These are phyloP conservation scores for Grifola frondosa DNA, from an alignment of 1,284 basidiomycete species.

Conservation along the genomic window DNA sequence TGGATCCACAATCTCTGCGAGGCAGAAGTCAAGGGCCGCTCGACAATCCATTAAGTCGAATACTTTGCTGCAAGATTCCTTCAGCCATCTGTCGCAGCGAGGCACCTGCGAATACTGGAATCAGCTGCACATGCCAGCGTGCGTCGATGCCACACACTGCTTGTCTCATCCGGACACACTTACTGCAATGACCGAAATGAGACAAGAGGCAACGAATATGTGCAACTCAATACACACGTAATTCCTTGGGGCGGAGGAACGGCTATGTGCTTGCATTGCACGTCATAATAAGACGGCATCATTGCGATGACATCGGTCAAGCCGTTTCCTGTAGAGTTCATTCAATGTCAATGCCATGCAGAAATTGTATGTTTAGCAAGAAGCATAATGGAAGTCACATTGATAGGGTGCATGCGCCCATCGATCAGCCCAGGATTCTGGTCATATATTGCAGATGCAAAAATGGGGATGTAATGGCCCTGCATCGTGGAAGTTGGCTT, in stretches of 20 bases:
- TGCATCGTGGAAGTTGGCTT: no score
- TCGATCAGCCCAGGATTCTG: conserved; percentile 59
- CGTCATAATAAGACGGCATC: conserved; percentile 33
- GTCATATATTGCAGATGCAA: conserved; percentile 77
- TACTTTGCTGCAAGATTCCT: conserved; percentile 30
- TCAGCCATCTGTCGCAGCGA: conserved; percentile 30
- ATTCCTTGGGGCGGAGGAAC: conserved; percentile 29
- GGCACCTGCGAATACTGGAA: conserved; percentile 23
- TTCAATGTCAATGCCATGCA: neutral
- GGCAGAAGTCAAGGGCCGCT: conserved; percentile 41
- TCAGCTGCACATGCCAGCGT: neutral
- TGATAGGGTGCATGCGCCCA: conserved; percentile 68
- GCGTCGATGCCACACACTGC: conserved; percentile 30
- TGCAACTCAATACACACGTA: conserved; percentile 9
- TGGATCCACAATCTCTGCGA: conserved; percentile 12
- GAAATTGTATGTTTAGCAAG: neutral
- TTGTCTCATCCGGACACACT: conserved; percentile 33
- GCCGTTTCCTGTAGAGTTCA: conserved; percentile 44
- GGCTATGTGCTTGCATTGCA: conserved; percentile 30
- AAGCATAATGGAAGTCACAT: conserved; percentile 77
- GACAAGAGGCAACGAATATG: neutral
- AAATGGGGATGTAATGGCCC: conserved; percentile 84
- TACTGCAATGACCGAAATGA: conserved; percentile 10
- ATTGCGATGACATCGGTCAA: conserved; percentile 26
- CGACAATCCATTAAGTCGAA: conserved; percentile 41